Evolutionary conservation across 768 basidiomycete species (phyloP), one percentile per base, ranked within the genome.

Genomic region (Lentinula guzmanii): DNA sequence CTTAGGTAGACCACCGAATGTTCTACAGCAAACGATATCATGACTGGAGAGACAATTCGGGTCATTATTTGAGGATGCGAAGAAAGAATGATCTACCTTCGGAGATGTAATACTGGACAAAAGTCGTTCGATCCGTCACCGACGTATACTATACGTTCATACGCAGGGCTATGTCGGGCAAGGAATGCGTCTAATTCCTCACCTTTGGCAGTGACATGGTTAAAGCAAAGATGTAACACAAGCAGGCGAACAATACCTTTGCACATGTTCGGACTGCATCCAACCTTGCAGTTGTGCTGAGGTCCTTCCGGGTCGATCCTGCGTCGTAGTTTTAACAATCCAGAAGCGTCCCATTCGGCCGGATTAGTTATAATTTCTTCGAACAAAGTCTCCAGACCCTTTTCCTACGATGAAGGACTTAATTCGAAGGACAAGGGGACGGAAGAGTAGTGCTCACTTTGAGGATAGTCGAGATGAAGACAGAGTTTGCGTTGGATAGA

Each of bases 191-290:
- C 83, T n/a, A 99, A 80, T 70, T 99, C 97, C 64, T 92, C 89
- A n/a, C 96, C 95, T 94, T 66, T 3, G 13, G 37, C 61, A 52
- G 9, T 5, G 52, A 34, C 33, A 35, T 33, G 28, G 45, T 33
- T 39, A 6, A 6, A 46, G 50, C 9, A 18, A 31, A 28, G 18
- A 24, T 46, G 13, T 15, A n/a, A 42, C 5, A 18, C 9, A 24
- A 43, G 9, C 11, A 24, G 3, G 18, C 4, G 28, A 10, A 16
- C 16, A n/a, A 21, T 65, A 87, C 93, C 93, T 79, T 99, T 99
- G 80, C 97, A 99, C 95, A 99, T 97, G 78, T 99, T 98, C 13
- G 88, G 84, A 61, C 87, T 87, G 77, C 97, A 99, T 5, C 96
- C 96, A 56, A 96, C 81, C 48, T 77, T 77, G 75, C 97, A 99